Evolutionary conservation across 352 stramenopile genomes (phyloP).

Genomic region (Chrysophaeum taylorii): DNA sequence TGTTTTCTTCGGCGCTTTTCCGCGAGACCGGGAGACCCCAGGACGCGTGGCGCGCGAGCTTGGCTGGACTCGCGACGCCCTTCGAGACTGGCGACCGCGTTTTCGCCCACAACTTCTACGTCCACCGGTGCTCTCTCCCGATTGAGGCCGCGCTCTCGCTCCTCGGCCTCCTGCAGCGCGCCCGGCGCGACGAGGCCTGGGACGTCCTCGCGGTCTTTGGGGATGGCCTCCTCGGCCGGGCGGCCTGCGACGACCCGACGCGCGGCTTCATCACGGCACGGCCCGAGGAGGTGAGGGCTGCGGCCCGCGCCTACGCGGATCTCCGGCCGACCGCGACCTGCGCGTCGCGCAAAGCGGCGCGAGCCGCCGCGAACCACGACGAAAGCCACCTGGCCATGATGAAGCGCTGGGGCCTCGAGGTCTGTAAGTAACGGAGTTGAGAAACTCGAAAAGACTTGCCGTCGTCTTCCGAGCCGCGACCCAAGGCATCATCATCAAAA

Average conservation of each 20-base stretch:
- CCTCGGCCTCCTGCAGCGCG: neutral
- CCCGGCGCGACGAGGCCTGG: neutral
- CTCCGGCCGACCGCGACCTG: neutral
- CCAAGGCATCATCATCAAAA: too few species aligned
- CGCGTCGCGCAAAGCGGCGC: neutral
- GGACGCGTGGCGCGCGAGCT: neutral
- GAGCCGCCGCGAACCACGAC: neutral
- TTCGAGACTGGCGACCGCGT: neutral
- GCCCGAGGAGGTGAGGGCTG: neutral
- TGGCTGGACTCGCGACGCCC: conserved; percentile 4
- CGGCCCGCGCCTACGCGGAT: neutral
- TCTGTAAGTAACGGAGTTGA: too few species aligned
- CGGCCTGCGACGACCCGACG: neutral
- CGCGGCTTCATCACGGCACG: neutral
- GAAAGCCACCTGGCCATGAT: neutral
- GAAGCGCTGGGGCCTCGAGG: neutral
- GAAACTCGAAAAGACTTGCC: too few species aligned
- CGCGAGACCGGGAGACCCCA: conserved; percentile 16
- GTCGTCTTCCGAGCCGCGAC: too few species aligned
- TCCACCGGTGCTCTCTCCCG: conserved; percentile 28
- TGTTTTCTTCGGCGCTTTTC: conserved; percentile 27
- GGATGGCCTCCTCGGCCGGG: neutral
- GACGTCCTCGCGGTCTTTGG: neutral
- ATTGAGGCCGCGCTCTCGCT: conserved; percentile 18
- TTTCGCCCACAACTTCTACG: conserved; percentile 29